Base-by-base conservation (phyloP, 176 grass and related monocot species). In the Puya raimondii region DNA sequence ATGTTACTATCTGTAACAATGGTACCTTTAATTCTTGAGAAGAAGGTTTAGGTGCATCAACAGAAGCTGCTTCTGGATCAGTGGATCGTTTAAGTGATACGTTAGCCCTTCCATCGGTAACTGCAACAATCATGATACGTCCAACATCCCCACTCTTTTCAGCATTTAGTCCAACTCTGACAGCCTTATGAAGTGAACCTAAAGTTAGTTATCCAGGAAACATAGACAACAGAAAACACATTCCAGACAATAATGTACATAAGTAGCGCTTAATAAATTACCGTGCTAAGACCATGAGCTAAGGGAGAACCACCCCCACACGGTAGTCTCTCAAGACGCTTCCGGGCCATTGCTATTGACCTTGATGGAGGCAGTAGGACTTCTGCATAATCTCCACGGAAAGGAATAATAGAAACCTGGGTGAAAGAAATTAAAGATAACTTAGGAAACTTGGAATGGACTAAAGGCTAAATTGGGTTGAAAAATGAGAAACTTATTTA, bases 61-160 rank as follows among this genome's bases (percentile, higher is more conserved):
- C 63, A 25, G 89, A 67, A 83, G 84, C 86, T 76, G 79, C 89
- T 73, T 97, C 93, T 57, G 93, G 89, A 47, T 97, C 93, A 76
- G 72, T 90, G 21, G 93, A 97, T 87, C 70, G 90, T 85, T 97
- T 97, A 51, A 97, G 69, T 53, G 93, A 92, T 65, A 97, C 71
- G 72, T 97, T 97, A 56, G 93, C 93, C 83, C 93, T 88, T 78
- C 93, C 89, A 61, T 97, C 93, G 9, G 93, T 97, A 79, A 97
- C 87, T 75, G 89, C 93, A 80, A 97, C 93, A 29, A 97, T 92
- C 93, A 97, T 97, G 47, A 97, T 79, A 48, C 93, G 89, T 49
- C 93, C 93, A 67, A 97, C 93, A 87, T 97, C 93, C 2, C 93
- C 86, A 74, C 93, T 92, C 78, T 97, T 97, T 79, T 92, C 93